These are phyloP conservation scores for Elaeagnus macrophylla DNA, from an alignment of 306 rosid species.

Conservation along the genomic window DNA sequence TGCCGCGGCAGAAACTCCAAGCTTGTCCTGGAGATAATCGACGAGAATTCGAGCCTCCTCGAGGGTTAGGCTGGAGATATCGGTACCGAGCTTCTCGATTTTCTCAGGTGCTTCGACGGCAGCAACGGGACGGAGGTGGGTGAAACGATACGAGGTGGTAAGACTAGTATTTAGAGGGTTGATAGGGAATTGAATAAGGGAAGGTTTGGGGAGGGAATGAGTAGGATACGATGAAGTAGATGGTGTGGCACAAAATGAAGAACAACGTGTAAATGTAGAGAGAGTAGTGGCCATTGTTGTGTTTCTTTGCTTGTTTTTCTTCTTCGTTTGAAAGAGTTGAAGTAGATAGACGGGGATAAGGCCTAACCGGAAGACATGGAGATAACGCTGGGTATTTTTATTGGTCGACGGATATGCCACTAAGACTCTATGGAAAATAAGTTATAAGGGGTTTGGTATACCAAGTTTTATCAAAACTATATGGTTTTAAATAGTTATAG, in stretches of 20 bases:
- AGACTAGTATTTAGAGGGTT: constrained; percentile 13
- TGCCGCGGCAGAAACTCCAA: constrained; percentile 82
- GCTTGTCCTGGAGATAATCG: constrained; percentile 84
- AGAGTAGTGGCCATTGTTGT: constrained; percentile 47
- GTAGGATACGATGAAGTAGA: constrained; percentile 23
- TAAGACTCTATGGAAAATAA: no score
- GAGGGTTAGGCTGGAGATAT: constrained; percentile 61
- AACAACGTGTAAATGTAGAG: constrained; percentile 38
- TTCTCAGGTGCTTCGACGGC: constrained; percentile 55
- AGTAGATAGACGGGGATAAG: no score
- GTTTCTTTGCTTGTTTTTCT: not conserved
- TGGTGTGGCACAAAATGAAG: constrained; percentile 31
- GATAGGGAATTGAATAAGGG: constrained; percentile 35
- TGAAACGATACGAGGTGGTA: constrained; percentile 28
- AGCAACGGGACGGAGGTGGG: constrained; percentile 49
- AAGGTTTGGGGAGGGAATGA: constrained; percentile 24
- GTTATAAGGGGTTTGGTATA: no score
- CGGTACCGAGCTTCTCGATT: constrained; percentile 55
- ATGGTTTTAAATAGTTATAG: no score
- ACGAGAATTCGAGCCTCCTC: constrained; percentile 75
- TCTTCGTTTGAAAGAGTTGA: not conserved
- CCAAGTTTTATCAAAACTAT: no score
- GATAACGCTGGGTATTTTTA: no score
- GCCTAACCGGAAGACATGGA: no score
- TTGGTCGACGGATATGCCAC: no score